Base-by-base conservation (phyloP, 108 stramenopile species). In the Cyclotella cryptica region DNA sequence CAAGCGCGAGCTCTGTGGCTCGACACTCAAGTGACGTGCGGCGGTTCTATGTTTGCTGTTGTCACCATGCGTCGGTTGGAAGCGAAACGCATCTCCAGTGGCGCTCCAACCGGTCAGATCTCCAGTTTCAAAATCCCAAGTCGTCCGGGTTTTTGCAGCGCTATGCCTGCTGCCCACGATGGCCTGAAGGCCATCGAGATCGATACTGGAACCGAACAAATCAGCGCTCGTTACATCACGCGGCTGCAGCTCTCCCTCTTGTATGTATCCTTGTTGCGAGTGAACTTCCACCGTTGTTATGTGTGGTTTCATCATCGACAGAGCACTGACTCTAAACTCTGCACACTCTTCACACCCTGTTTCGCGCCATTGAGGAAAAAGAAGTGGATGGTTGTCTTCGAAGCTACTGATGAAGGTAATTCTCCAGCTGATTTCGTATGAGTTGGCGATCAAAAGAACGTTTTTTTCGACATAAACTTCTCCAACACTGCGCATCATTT, bases 121-220 rank as follows among this genome's bases (percentile, higher is more conserved):
- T 27, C 91, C 94, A 11, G 94, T 91, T 76, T 96, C 94, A 70
- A 96, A 96, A 66, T 93, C 90, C 91, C 92, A 96, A 14, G 91
- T 91, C 18, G 90, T 90, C 30, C 73, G 29, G 12, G 89, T 66
- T 30, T 72, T 80, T 40, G 87, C 88, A 28, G 76, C 42, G 64
- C 85, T 86, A 40, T 55, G 74, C 39, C 67, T 75, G 26, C 91
- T 92, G 19, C 94, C 92, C 58, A 93, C 79, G 13, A 90, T 44
- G 3, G 86, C 66, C 49, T 78, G 73, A 15, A 74, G 27, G 10
- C 81, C 84, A 69, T 81, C 66, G 30, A 84, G 29, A 26, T 67
- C 75, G n/a, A 89, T 41, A 62, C 71, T 74, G 14, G 57, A 29
- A 24, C 88, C 88, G 63, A 84, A 85, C 64, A 66, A 59, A 51